Evolutionary conservation across 2,329 filamentous ascomycete species (phyloP), one percentile per base, ranked within the genome.

Genomic region (Thelonectria blattea): DNA sequence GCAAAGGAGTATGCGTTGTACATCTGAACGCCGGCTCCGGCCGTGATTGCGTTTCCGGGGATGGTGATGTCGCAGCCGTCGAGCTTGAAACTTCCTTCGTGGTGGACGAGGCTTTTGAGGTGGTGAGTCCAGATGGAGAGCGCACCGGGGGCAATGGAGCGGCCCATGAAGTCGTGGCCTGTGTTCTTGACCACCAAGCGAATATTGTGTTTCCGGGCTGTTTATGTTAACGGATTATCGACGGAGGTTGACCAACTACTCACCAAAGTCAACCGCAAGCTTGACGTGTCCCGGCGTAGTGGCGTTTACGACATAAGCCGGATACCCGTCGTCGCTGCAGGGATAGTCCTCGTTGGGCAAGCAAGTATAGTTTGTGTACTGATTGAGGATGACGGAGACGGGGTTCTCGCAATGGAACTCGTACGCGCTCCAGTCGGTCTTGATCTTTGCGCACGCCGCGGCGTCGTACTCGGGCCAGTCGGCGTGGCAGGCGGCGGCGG

Each of bases 101-200:
- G 78, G 34, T 78, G 76, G 1, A 64, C 27, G 2, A 79, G 68
- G 5, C 67, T 69, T 20, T 77, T 77, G 47, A 86, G 72, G 60
- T 84, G 71, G 53, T 83, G 83, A 0, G 78, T 80, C 84, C 83
- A 86, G 58, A 85, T 79, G 1, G 78, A 84, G 1, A 88, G 72
- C 0, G 83, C 80, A 1, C 84, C 83, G 0, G 79, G 78, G 0
- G 78, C 80, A n/a, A 75, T 74, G 7, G 78, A 82, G 2, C 79
- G 76, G 2, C 80, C 81, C 8, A 79, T 67, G 34, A 77, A 79
- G 51, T 83, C 79, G 20, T 82, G 76, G 17, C 79, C 74, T 1
- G 74, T 77, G 32, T 73, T 74, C 50, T 79, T 80, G 30, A 82
- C 66, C 2, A 75, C 65, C 15, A 82, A 71, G 9, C 81, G 74